Evolutionary conservation across 495 filamentous ascomycete species (phyloP).

Genomic region (Trichoderma asperelloides): DNA sequence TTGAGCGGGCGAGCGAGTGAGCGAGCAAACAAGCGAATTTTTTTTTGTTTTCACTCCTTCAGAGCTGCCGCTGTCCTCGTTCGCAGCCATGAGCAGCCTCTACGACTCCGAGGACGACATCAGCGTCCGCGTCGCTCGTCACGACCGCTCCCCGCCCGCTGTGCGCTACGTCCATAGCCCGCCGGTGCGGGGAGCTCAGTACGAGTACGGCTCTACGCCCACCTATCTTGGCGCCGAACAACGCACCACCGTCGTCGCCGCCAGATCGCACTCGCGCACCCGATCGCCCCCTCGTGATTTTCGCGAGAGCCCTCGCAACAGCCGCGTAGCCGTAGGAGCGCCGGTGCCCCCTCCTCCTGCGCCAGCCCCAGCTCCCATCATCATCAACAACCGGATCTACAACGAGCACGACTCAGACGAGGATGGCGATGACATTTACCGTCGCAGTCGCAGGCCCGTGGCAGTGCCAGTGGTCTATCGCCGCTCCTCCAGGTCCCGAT

Average conservation of each 20-base stretch:
- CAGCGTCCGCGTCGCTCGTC: constrained; percentile 36
- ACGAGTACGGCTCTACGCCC: constrained; percentile 16
- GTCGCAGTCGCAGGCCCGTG: background rate
- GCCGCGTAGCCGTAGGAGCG: background rate
- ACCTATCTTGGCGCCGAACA: constrained; percentile 23
- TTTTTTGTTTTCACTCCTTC: background rate
- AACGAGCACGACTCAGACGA: constrained; percentile 25
- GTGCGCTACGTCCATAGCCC: constrained; percentile 34
- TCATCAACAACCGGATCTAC: constrained; percentile 43
- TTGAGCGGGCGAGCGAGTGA: background rate
- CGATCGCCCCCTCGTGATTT: background rate
- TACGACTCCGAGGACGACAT: constrained; percentile 33
- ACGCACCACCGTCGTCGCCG: constrained; percentile 26
- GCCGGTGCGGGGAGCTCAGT: constrained; percentile 24
- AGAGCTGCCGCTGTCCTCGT: background rate
- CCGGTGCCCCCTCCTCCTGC: background rate
- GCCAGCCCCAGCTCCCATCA: constrained; percentile 28
- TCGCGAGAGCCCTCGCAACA: background rate
- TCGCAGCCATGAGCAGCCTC: constrained; percentile 9
- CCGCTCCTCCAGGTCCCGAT: constrained; percentile 10
- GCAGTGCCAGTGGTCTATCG: constrained; percentile 17
- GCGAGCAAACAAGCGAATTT: background rate
- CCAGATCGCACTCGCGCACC: constrained; percentile 11
- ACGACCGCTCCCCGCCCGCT: constrained; percentile 19
- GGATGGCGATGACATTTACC: constrained; percentile 10